Percentiles rank a stretch among this genome's conserved stretches.
Conservation (phyloP, 495 filamentous ascomycete genomes). For the Thermochaetoides thermophila region DNA sequence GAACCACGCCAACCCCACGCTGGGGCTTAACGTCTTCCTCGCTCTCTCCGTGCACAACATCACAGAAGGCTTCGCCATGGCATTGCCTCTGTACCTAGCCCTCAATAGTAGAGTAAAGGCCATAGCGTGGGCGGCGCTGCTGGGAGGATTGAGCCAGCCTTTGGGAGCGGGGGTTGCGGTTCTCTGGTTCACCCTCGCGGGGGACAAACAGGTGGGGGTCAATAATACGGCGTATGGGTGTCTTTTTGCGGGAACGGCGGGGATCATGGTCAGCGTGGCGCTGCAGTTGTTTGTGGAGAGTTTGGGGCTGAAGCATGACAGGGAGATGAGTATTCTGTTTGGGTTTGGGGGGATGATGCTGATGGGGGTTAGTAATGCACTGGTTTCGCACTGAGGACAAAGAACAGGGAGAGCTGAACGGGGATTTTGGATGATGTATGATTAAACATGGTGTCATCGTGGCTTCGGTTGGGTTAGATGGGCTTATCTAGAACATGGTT, state of each 20-base stretch:
- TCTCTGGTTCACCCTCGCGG: constrained; percentile 51
- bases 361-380: constrained; percentile 71
- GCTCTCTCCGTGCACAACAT: constrained; percentile 97
- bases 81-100: constrained; percentile 80
- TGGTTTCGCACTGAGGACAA: constrained; percentile 23
- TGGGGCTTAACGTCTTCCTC: constrained; percentile 85
- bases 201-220: constrained; percentile 20
- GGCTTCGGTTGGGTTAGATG: no score
- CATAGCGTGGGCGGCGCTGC: constrained; percentile 66
- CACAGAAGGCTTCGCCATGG: constrained; percentile 89
- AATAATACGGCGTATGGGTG: constrained; percentile 67
- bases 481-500: no score
- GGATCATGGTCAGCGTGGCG: constrained; percentile 88
- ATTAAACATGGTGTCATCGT: no score
- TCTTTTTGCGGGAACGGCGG: constrained; percentile 80
- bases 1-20: constrained; percentile 79
- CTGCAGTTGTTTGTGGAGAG: constrained; percentile 82
- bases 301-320: constrained; percentile 63
- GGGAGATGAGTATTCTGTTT: constrained; percentile 65
- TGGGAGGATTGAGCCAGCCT: constrained; percentile 80
- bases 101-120: constrained; percentile 59
- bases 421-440: neutral
- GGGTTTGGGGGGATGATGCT: constrained; percentile 84
- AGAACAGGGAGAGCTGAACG: neutral
- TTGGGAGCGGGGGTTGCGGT: constrained; percentile 72